phyloP scores from a whole-genome alignment of 2,329 filamentous ascomycete species.

The Colletotrichum simmondsii region DNA sequence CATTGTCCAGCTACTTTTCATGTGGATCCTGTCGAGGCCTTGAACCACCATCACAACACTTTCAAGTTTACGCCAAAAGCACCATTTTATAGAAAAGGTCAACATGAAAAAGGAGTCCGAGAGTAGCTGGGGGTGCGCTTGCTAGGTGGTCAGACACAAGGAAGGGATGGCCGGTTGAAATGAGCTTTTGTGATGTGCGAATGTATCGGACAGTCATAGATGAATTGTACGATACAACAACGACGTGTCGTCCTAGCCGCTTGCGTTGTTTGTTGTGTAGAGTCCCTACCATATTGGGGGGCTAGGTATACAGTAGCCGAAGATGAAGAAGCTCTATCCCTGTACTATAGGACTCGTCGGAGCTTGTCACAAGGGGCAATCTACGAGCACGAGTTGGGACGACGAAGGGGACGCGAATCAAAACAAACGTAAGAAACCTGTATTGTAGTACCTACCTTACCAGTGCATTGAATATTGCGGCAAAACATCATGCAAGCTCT shows the following conservation, averaged over 20 bases:
- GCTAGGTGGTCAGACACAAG: constrained; percentile 3
- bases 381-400: not conserved
- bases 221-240: constrained; percentile 23
- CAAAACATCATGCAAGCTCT: not conserved
- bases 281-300: not conserved
- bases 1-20: constrained; percentile 91
- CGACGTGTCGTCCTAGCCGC: constrained; percentile 13
- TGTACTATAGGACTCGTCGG: not conserved
- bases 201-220: not conserved
- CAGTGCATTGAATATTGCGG: not conserved
- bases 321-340: constrained; percentile 14
- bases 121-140: not conserved
- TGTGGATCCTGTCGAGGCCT: constrained; percentile 76
- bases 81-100: not conserved
- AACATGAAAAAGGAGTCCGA: not conserved
- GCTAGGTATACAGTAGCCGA: not conserved
- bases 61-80: not conserved
- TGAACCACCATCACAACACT: constrained; percentile 38
- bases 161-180: not conserved
- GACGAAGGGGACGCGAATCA: not conserved
- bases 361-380: not conserved
- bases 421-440: constrained; percentile 3
- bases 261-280: not conserved
- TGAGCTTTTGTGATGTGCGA: not conserved
- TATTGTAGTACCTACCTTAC: not conserved